Conservation (phyloP, 2,329 filamentous ascomycete species). For the Clathrospora elynae region DNA sequence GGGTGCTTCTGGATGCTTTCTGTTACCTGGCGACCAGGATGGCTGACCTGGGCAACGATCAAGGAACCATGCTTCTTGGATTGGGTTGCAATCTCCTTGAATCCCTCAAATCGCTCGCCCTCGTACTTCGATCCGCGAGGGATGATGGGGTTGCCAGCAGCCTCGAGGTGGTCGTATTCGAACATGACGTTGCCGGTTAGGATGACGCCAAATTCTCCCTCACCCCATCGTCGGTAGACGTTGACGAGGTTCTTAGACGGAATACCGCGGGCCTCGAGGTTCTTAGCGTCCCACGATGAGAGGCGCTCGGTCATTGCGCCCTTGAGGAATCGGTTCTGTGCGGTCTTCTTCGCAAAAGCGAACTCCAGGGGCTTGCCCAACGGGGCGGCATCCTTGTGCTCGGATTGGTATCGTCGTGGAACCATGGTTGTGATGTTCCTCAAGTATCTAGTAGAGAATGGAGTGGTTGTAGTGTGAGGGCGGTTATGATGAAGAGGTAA, state of each 20-base stretch:
- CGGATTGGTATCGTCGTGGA: conserved; percentile 49
- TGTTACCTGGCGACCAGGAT: conserved; percentile 64
- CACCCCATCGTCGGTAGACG: conserved; percentile 60
- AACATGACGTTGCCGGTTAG: conserved; percentile 69
- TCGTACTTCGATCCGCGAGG: conserved; percentile 57
- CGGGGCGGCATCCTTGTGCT: conserved; percentile 48
- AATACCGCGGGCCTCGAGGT: conserved; percentile 59
- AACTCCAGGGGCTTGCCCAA: conserved; percentile 53
- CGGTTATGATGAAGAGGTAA: background rate
- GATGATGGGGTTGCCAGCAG: conserved; percentile 64
- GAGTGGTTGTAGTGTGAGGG: background rate
- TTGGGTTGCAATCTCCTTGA: conserved; percentile 60
- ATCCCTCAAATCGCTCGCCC: conserved; percentile 65
- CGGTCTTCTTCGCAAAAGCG: conserved; percentile 58
- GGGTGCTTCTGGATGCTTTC: conserved; percentile 55
- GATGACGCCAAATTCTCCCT: conserved; percentile 53
- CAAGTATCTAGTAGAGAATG: conserved; percentile 7
- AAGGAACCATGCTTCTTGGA: conserved; percentile 63
- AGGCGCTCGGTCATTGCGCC: conserved; percentile 69
- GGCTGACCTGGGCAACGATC: conserved; percentile 65
- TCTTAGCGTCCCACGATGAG: conserved; percentile 63
- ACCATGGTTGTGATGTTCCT: conserved; percentile 35
- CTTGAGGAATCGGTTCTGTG: conserved; percentile 70
- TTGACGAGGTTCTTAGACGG: conserved; percentile 62
- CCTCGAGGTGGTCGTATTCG: conserved; percentile 65